Base-by-base conservation (phyloP, 306 rosid species). In the Ochetophila trinervis region DNA sequence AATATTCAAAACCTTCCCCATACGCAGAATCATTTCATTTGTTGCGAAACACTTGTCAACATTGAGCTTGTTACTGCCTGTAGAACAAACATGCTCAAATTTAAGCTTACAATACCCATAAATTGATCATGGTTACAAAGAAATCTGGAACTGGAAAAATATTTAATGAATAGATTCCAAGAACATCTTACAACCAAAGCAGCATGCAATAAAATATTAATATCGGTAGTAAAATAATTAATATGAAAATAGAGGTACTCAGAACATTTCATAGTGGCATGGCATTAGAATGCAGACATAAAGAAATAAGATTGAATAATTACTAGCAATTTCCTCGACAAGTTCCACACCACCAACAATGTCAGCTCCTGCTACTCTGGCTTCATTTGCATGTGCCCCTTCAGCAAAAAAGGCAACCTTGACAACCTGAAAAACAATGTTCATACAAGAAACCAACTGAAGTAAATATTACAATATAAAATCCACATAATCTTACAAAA, bases 1-100 rank as follows among this genome's bases (percentile, higher is more conserved):
- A 30, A 69, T 60, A 57, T 57, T 71, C 36, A 70, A 74, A 60
- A 93, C 99, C 99, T 93, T 93, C 63, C 86, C 93, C 73, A 93
- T 83, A 53, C 88, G 92, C 78, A 87, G 88, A 74, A 95, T 85
- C 99, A 93, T 90, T 80, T 94, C 91, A 66, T 89, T 96, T 67
- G 99, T 90, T 51, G 99, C 85, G 80, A 93, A 93, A 80, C 99
- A 93, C 84, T 93, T 93, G 74, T 93, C 99, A 24, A 90, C 92
- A 73, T 86, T 90, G 73, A 93, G 87, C 80, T 93, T 93, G 52
- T 70, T 82, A 74, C 89, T 91, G 69, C 76, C 99, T 93, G 73
- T 56, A 72, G 9, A 53, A 35, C 40, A 68, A 62, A 70, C 14
- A 81, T 73, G 73, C n/a, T 57, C 65, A 68, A 63, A 63, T 70